A percentile compares a stretch with the other conserved stretches of the same genome.
phyloP scores from a whole-genome alignment of 176 grass and related monocot genomes.

The Eragrostis nindensis region DNA sequence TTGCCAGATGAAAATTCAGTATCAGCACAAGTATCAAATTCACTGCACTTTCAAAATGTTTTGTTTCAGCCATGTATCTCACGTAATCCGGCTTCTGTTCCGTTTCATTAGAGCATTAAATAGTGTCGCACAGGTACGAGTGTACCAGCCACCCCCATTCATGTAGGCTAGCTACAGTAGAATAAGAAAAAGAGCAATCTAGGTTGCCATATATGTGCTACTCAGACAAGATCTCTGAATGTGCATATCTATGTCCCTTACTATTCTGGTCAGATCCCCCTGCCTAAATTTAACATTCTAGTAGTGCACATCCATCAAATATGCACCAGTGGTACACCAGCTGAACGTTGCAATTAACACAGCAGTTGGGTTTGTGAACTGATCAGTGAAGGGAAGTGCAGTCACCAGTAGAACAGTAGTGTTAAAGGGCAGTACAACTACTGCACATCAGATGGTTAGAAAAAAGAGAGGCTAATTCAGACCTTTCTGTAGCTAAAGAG shows the following conservation, averaged over 20 bases:
- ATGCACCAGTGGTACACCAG: neutral
- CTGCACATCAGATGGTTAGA: neutral
- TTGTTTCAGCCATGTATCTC: neutral
- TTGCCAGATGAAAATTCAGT: neutral
- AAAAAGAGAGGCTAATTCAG: neutral
- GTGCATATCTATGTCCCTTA: conserved; percentile 46
- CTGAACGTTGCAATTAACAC: neutral
- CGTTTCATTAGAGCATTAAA: conserved; percentile 35
- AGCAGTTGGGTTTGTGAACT: neutral
- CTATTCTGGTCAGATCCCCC: conserved; percentile 58
- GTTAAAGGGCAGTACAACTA: neutral
- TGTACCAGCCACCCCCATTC: conserved; percentile 28
- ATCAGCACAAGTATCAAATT: neutral
- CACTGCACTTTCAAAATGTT: neutral
- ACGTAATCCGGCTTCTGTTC: neutral
- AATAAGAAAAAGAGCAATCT: conserved; percentile 49
- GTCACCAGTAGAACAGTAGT: neutral
- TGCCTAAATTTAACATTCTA: conserved; percentile 33
- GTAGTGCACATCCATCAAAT: neutral
- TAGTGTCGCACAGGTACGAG: conserved; percentile 28
- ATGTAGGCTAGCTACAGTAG: conserved; percentile 39
- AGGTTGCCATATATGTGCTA: conserved; percentile 48
- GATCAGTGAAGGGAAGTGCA: neutral
- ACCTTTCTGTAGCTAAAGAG: too few relatives aligned
- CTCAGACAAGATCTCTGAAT: conserved; percentile 46